Base-by-base conservation (phyloP, 2,329 filamentous ascomycete species). In the Ophiobolus disseminans region DNA sequence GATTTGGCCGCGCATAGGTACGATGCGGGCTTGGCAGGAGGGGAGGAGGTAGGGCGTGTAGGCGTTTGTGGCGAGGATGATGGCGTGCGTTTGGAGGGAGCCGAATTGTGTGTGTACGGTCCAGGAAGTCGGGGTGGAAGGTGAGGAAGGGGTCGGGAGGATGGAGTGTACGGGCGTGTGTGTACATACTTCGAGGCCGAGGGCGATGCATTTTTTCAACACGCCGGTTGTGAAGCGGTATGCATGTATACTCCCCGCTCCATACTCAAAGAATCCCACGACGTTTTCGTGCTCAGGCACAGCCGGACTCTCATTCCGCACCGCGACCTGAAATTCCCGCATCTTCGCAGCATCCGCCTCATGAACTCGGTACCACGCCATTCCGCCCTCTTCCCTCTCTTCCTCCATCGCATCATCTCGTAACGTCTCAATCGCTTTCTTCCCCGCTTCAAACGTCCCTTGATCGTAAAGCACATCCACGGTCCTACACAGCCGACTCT, bases 381-480 rank as follows among this genome's bases (percentile, higher is more conserved):
- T 65, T 4, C 50, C 49, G 1, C 61, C 62, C 1, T 52, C 43
- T 22, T 57, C 22, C 13, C 50, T 57, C 48, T 73, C 68, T 14
- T 66, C 48, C 1, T 58, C 57, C 0, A n/a, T 51, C 1, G 58
- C 57, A 54, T 69, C 66, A 0, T 26, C 45, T 19, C 47, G 48
- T 19, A 73, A 35, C 8, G 51, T 45, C 10, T 62, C 40, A 28
- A 72, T 66, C 0, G 68, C 62, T 11, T 31, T 14, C 34, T 63
- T 65, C 0, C 70, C 71, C 3, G 36, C 5, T 25, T 67, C 57
- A 41, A 70, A 74, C 0, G 65, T 63, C 10, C 40, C 35, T 10
- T 50, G 16, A 40, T 84, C 80, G 60, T 84, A 86, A 23, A 86
- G 72, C 2, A 86, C 70, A 62, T 87, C 84, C 2, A 85, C 76